Evolutionary conservation across 2,329 filamentous ascomycete genomes (phyloP).

Genomic region (Fusarium devonianum): DNA sequence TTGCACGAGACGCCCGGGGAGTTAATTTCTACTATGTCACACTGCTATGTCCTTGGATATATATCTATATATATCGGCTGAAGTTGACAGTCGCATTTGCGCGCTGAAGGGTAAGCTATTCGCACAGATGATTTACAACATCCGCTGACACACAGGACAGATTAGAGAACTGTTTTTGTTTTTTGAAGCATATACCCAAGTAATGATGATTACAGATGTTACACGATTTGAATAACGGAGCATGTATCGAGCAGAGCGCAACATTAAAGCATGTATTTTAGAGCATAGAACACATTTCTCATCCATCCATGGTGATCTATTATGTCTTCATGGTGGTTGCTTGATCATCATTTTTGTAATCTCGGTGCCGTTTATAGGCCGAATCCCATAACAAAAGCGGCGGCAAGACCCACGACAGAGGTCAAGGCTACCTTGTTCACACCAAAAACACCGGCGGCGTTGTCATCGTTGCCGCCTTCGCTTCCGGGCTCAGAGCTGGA

Average conservation of each 20-base stretch:
- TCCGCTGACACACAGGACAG: slow-evolving; percentile 25
- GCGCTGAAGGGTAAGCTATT: slow-evolving; percentile 31
- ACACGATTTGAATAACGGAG: neutral
- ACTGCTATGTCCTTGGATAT: slow-evolving; percentile 9
- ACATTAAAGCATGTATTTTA: slow-evolving; percentile 22
- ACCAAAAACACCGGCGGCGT: slow-evolving; percentile 34
- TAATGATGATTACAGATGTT: slow-evolving; percentile 24
- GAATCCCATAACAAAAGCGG: slow-evolving; percentile 49
- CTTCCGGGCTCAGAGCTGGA: slow-evolving; percentile 25
- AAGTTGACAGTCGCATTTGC: slow-evolving; percentile 7
- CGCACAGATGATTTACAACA: neutral
- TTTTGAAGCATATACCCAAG: slow-evolving; percentile 23
- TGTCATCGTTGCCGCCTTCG: slow-evolving; percentile 23
- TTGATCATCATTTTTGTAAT: slow-evolving; percentile 3
- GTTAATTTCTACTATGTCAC: slow-evolving; percentile 19
- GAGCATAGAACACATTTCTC: slow-evolving; percentile 15
- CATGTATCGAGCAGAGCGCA: neutral
- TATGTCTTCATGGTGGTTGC: slow-evolving; percentile 10
- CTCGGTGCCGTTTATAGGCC: slow-evolving; percentile 40
- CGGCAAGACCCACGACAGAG: slow-evolving; percentile 49
- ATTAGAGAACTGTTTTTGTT: slow-evolving; percentile 25
- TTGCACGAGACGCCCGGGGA: slow-evolving; percentile 4
- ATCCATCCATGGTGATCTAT: slow-evolving; percentile 12
- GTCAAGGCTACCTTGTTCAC: slow-evolving; percentile 44
- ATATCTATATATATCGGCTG: slow-evolving; percentile 17